A percentile compares a stretch with the other conserved stretches of the same genome.
Conservation (phyloP, 1,139 yeast species). For the Suhomyces atakaporum region DNA sequence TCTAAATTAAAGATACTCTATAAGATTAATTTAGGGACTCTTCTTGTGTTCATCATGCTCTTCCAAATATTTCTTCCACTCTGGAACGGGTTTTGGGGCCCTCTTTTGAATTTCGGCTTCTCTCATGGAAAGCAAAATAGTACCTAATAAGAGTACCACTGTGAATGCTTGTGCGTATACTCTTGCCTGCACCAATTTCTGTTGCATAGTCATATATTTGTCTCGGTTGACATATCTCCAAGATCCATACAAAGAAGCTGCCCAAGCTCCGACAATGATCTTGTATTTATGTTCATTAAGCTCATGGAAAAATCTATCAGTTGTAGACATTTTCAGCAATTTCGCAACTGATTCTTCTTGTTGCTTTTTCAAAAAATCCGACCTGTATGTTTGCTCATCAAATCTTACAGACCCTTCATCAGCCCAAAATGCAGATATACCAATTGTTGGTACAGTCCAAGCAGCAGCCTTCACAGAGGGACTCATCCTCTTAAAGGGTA, state of each 20-base stretch:
- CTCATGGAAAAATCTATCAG: slow-evolving; percentile 36
- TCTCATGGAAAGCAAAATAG: slow-evolving; percentile 62
- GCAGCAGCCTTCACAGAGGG: slow-evolving; percentile 43
- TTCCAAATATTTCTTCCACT: slow-evolving; percentile 36
- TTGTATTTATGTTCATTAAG: slow-evolving; percentile 68
- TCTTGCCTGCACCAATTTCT: slow-evolving; percentile 90
- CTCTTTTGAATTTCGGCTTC: slow-evolving; percentile 53
- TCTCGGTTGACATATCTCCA: slow-evolving; percentile 78
- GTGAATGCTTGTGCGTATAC: slow-evolving; percentile 90
- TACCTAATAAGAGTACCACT: slow-evolving; percentile 61
- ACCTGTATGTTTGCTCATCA: slow-evolving; percentile 41
- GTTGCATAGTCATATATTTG: slow-evolving; percentile 73
- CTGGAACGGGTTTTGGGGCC: slow-evolving; percentile 41
- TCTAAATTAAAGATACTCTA: not conserved
- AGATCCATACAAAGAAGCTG: slow-evolving; percentile 80
- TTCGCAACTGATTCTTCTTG: slow-evolving; percentile 19
- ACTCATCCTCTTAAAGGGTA: slow-evolving; percentile 35
- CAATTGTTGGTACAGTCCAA: slow-evolving; percentile 44
- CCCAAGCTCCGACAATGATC: slow-evolving; percentile 81
- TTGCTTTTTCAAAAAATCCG: slow-evolving; percentile 27
- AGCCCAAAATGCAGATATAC: slow-evolving; percentile 44
- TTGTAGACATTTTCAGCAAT: slow-evolving; percentile 18
- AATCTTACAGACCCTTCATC: slow-evolving; percentile 51
- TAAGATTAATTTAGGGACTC: not conserved
- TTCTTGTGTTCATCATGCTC: slow-evolving; percentile 29